Evolutionary conservation across 768 basidiomycete genomes (phyloP), one percentile per base, ranked within the genome.

Genomic region (Collybia nuda): DNA sequence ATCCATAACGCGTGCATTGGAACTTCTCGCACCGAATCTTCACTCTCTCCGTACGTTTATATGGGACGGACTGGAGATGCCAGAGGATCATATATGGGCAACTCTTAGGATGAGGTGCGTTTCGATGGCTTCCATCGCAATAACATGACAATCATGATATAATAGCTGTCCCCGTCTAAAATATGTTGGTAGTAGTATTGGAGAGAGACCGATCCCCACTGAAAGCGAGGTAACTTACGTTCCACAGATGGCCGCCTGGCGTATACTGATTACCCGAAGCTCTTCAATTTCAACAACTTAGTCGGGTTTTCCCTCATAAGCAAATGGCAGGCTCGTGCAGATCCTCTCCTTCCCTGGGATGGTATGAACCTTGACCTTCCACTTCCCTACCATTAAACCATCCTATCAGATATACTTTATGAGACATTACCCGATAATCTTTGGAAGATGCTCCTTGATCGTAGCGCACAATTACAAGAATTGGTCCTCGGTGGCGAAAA

Each of bases 401-500:
- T 19, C 18, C 44, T 40, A 12, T 35, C 32, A 42, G 50, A 28
- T 37, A 14, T 40, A 23, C 35, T 21, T 32, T 36, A 28, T 8
- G 29, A 54, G 52, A 40, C 48, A 32, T 52, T 65, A 26, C 63
- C 63, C 6, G 32, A 52, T 21, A 58, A 61, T 5, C 63, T 82
- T n/a, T 82, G 81, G 81, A 72, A 75, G 51, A 82, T 82, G 81
- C 69, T 82, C 43, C 67, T 74, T 38, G 62, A 66, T 26, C 71
- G 72, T 12, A 80, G 70, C 42, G 73, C 71, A 1, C 56, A 73
- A 39, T 64, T 82, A 26, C 69, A 74, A 53, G 70, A 75, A 32
- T 64, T 82, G 8, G 60, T 65, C 48, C 61, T 82, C 22, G 63
- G 64, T n/a, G 47, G 56, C 18, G 48, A 53, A 35, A 41, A 52